Percentiles rank a stretch among this genome's conserved stretches.
Evolutionary conservation across 2,329 filamentous ascomycete genomes (phyloP).

Genomic region (Chaetomiaceae sp.): DNA sequence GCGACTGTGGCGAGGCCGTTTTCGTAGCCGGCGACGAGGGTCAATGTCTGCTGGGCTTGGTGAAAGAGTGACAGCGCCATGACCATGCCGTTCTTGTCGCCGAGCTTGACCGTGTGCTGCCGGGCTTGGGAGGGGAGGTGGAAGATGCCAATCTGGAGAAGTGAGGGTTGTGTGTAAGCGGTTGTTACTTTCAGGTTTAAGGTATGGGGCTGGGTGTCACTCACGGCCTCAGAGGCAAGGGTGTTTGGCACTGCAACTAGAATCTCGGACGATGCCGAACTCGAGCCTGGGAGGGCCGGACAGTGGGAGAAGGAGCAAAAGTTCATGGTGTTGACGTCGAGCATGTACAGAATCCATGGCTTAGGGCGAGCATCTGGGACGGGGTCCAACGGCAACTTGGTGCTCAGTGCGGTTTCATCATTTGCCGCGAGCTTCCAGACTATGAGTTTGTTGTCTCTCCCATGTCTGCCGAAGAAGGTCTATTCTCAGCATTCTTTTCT

Average conservation of each 20-base stretch:
- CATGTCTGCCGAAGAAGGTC: slow-evolving; percentile 57
- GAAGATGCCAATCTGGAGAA: slow-evolving; percentile 70
- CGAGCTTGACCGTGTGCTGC: slow-evolving; percentile 51
- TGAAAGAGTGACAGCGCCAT: slow-evolving; percentile 71
- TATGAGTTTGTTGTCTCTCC: slow-evolving; percentile 78
- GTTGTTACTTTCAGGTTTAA: too few species aligned
- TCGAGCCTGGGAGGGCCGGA: slow-evolving; percentile 20
- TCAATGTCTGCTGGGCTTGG: slow-evolving; percentile 44
- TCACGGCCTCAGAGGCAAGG: slow-evolving; percentile 63
- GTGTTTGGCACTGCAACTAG: slow-evolving; percentile 79
- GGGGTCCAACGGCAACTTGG: slow-evolving; percentile 64
- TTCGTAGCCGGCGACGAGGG: slow-evolving; percentile 76
- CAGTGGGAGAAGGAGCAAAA: slow-evolving; percentile 81
- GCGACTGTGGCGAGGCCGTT: slow-evolving; percentile 71
- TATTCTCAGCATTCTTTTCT: not conserved
- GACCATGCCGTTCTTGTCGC: slow-evolving; percentile 68
- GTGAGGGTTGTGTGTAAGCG: slow-evolving; percentile 13
- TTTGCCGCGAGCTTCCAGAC: slow-evolving; percentile 69
- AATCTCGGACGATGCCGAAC: slow-evolving; percentile 38
- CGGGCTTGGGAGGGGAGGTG: slow-evolving; percentile 70
- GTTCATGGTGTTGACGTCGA: slow-evolving; percentile 89
- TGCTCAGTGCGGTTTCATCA: slow-evolving; percentile 62
- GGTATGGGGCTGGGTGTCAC: slow-evolving; percentile 19
- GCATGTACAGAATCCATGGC: slow-evolving; percentile 80
- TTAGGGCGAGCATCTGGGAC: slow-evolving; percentile 46